Evolutionary conservation across 1,284 basidiomycete species (phyloP).

Genomic region (Grifola frondosa): DNA sequence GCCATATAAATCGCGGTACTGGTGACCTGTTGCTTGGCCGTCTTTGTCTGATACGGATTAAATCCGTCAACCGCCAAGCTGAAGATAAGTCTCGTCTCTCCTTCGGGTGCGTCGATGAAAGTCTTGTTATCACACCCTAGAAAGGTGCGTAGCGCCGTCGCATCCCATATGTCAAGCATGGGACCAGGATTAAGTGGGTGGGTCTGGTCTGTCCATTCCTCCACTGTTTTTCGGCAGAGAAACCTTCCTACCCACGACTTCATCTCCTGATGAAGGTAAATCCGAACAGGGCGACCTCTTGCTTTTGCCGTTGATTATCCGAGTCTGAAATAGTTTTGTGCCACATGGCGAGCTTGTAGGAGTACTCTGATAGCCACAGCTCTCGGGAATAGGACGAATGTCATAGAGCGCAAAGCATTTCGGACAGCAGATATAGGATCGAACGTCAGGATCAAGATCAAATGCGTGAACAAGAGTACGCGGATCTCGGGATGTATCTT

Average conservation of each 20-base stretch:
- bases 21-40: constrained; percentile 12
- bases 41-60: constrained; percentile 17
- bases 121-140: constrained; percentile 7
- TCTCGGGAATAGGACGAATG: neutral
- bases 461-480: too few species aligned
- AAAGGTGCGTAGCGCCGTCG: constrained; percentile 3
- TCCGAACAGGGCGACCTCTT: constrained; percentile 5
- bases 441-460: too few species aligned
- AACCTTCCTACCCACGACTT: constrained; percentile 18
- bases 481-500: too few species aligned
- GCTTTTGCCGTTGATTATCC: neutral
- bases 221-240: constrained; percentile 12
- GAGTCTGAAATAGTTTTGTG: neutral
- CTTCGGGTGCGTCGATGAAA: constrained; percentile 9
- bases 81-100: constrained; percentile 6
- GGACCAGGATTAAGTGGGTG: neutral
- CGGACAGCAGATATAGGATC: too few species aligned
- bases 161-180: constrained; percentile 20
- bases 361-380: constrained; percentile 2
- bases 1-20: constrained; percentile 25
- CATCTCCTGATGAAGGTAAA: constrained; percentile 17
- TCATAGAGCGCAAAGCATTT: too few species aligned
- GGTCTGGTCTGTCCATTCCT: constrained; percentile 13
- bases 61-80: constrained; percentile 23
- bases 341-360: constrained; percentile 6